Evolutionary conservation across 1,284 basidiomycete genomes (phyloP).

Genomic region (Pyrrhoderma noxium): DNA sequence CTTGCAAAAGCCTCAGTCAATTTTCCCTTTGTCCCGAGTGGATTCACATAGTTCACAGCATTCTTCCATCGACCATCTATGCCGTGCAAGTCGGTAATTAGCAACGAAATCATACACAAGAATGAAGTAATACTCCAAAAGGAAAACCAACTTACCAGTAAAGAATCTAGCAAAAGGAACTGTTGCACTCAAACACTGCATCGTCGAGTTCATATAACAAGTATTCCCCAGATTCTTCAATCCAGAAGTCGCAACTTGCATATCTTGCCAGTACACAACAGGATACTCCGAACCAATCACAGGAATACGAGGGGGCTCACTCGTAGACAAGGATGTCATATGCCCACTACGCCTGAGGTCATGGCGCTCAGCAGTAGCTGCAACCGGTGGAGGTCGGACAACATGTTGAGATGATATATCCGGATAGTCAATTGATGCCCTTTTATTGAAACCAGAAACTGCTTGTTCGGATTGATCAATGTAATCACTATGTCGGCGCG

Average conservation of each 20-base stretch:
- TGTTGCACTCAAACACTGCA: constrained; percentile 92
- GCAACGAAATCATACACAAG: no score
- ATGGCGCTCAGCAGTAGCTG: constrained; percentile 61
- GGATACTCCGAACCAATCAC: constrained; percentile 65
- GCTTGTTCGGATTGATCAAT: constrained; percentile 72
- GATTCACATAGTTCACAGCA: constrained; percentile 85
- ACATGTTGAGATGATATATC: constrained; percentile 54
- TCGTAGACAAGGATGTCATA: constrained; percentile 22
- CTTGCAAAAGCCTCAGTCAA: constrained; percentile 80
- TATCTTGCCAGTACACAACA: constrained; percentile 74
- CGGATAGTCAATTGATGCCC: constrained; percentile 73
- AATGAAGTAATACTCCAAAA: background rate
- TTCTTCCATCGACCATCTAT: constrained; percentile 81
- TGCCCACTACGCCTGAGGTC: constrained; percentile 44
- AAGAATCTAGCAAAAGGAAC: constrained; percentile 89
- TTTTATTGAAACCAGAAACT: constrained; percentile 43
- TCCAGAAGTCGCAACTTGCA: constrained; percentile 76
- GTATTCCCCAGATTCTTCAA: constrained; percentile 97
- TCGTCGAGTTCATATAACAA: constrained; percentile 98
- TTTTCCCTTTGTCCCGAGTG: constrained; percentile 82
- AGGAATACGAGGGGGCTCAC: constrained; percentile 40
- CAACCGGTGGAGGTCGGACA: constrained; percentile 70
- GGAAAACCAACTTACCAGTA: constrained; percentile 45
- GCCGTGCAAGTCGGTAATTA: constrained; percentile 5
- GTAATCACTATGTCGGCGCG: constrained; percentile 69